Base-by-base conservation (phyloP, 1,284 basidiomycete genomes). In the Moesziomyces sp. region DNA sequence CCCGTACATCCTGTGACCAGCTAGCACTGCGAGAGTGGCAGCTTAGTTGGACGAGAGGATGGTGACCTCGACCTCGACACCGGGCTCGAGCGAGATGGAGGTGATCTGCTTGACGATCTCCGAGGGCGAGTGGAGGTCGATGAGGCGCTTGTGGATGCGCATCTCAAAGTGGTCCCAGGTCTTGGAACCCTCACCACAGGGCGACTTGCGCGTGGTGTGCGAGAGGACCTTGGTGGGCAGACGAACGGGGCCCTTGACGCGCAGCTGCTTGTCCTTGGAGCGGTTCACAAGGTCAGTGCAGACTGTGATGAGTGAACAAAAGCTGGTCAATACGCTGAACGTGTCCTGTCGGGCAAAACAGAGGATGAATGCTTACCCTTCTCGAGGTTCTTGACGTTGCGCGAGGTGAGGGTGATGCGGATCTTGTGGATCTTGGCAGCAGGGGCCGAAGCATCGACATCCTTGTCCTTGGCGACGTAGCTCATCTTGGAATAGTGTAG, bases 51-150 rank as follows among this genome's bases (percentile, higher is more conserved):
- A 73, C 75, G 76, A 86, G 82, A 94, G 94, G 86, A 98, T 97
- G 84, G 95, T 97, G 79, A 99, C 96, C 88, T 99, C 96, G 85
- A 98, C 96, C 88, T 99, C 96, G 77, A 99, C 96, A 87, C 96
- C 96, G 79, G 95, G 93, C 88, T 98, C 96, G 87, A 99, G 90
- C 86, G 92, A 94, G 88, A 98, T 97, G 85, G 92, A 94, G 75
- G 96, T 98, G 85, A 99, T 99, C 88, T 99, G 96, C 90, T 99
- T 99, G 87, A 99, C 97, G 81, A 98, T 93, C 88, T 99, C 97
- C 85, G 93, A 93, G 73, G 96, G 96, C 67, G 95, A 95, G 89
- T 96, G 94, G 77, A 99, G 89, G 89, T 99, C 97, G 85, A 99
- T 99, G 86, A 99, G 90, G 84, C 97, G 93, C 89, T 99, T 99